A percentile compares a stretch with the other conserved stretches of the same genome.
Conservation (phyloP, 768 basidiomycete species). For the Pisolithus microcarpus region DNA sequence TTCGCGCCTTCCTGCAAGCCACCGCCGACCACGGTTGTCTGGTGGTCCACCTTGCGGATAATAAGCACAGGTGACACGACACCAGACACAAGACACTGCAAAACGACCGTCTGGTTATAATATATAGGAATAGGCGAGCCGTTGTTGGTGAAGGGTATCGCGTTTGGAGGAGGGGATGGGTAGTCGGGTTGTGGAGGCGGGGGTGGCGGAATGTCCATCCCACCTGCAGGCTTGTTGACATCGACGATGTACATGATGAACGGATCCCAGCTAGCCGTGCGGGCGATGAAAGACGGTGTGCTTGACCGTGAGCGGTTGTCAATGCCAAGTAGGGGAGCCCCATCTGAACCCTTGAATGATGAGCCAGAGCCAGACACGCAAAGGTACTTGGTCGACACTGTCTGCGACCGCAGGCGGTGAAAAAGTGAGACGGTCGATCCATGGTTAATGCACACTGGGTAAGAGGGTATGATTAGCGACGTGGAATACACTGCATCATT, state of each 20-base stretch:
- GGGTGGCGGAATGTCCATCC: conserved; percentile 69
- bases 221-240: conserved; percentile 74
- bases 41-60: conserved; percentile 89
- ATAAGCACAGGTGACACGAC: conserved; percentile 90
- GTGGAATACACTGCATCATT: conserved; percentile 3
- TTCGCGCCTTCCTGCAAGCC: conserved; percentile 86
- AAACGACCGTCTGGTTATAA: conserved; percentile 93
- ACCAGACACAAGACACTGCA: conserved; percentile 91
- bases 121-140: conserved; percentile 85
- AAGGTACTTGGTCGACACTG: conserved; percentile 92
- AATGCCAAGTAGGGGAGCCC: conserved; percentile 75
- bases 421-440: conserved; percentile 93
- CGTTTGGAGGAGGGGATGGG: conserved; percentile 87
- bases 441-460: conserved; percentile 85
- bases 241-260: conserved; percentile 98
- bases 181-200: conserved; percentile 84
- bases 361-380: conserved; percentile 92
- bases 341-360: conserved; percentile 91
- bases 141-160: conserved; percentile 77
- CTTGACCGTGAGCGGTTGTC: conserved; percentile 63
- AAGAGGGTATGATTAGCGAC: conserved; percentile 9
- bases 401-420: conserved; percentile 93
- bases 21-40: conserved; percentile 84
- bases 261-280: conserved; percentile 89
- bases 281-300: conserved; percentile 82